Evolutionary conservation across 495 filamentous ascomycete genomes (phyloP).

Genomic region (Cercophora samala): DNA sequence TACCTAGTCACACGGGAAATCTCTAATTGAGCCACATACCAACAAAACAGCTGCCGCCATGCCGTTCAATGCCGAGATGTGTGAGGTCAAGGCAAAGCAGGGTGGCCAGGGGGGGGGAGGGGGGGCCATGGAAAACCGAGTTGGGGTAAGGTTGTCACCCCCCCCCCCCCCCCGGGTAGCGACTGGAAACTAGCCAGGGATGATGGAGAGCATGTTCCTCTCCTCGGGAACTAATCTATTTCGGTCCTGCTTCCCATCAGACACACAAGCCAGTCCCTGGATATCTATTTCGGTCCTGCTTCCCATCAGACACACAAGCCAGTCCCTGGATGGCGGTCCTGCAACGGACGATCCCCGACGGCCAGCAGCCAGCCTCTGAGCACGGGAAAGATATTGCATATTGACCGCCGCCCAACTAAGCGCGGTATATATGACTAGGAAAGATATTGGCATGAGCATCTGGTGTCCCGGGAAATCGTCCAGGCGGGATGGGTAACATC

Average conservation of each 20-base stretch:
- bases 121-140: neutral
- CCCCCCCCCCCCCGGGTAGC: neutral
- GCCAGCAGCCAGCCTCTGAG: neutral
- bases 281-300: slow-evolving; percentile 16
- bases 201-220: slow-evolving; percentile 7
- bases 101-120: too few species aligned
- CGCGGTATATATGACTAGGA: neutral
- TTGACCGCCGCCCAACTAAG: neutral
- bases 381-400: slow-evolving; percentile 14
- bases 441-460: neutral
- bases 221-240: slow-evolving; percentile 17
- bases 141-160: slow-evolving; percentile 12
- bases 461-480: neutral
- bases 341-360: slow-evolving; percentile 10
- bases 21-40: slow-evolving; percentile 10
- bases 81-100: neutral
- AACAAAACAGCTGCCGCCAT: slow-evolving; percentile 9
- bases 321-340: slow-evolving; percentile 19
- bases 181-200: neutral
- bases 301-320: neutral
- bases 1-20: slow-evolving; percentile 6
- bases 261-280: slow-evolving; percentile 11
- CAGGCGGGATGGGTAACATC: neutral
- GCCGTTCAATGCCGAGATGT: slow-evolving; percentile 19
- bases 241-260: slow-evolving; percentile 1